Evolutionary conservation across 352 stramenopile genomes (phyloP).

Genomic region (Globisporangium cystogenes): DNA sequence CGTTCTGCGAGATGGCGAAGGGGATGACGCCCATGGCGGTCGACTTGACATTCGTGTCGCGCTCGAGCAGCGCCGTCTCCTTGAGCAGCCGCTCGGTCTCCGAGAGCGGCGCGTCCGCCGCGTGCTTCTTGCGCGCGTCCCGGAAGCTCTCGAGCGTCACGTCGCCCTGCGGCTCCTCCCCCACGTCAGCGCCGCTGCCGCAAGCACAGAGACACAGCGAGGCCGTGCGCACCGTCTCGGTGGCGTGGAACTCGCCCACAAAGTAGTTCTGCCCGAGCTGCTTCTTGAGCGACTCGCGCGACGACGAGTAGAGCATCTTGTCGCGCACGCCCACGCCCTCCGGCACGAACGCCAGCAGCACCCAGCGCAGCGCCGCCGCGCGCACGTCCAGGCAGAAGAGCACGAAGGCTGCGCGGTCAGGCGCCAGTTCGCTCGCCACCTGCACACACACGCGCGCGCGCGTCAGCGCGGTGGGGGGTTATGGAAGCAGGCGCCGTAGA

Average conservation of each 20-base stretch:
- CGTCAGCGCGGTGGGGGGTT: too few species aligned
- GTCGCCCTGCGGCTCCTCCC: too few species aligned
- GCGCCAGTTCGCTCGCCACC: conserved; percentile 18
- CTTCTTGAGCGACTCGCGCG: conserved; percentile 87
- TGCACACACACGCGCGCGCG: too few species aligned
- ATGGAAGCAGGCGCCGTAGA: too few species aligned
- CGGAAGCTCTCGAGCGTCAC: conserved; percentile 76
- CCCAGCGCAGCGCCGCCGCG: conserved; percentile 66
- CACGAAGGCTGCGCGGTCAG: conserved; percentile 60
- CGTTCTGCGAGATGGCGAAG: conserved; percentile 79
- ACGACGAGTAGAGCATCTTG: conserved; percentile 91
- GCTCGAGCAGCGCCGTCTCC: conserved; percentile 71
- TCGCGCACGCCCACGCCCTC: conserved; percentile 76
- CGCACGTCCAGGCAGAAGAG: conserved; percentile 73
- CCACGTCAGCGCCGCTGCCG: too few species aligned
- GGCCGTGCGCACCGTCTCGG: conserved; percentile 40
- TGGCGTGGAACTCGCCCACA: conserved; percentile 86
- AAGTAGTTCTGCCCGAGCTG: conserved; percentile 90
- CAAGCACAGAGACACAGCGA: background rate
- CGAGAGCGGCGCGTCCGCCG: conserved; percentile 74
- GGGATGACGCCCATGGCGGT: conserved; percentile 88
- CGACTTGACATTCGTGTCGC: conserved; percentile 82
- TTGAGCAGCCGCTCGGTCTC: conserved; percentile 82
- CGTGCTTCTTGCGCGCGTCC: conserved; percentile 61
- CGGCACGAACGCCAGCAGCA: conserved; percentile 75